Base-by-base conservation (phyloP, 2,329 filamentous ascomycete genomes). In the Aspergillus sp. region DNA sequence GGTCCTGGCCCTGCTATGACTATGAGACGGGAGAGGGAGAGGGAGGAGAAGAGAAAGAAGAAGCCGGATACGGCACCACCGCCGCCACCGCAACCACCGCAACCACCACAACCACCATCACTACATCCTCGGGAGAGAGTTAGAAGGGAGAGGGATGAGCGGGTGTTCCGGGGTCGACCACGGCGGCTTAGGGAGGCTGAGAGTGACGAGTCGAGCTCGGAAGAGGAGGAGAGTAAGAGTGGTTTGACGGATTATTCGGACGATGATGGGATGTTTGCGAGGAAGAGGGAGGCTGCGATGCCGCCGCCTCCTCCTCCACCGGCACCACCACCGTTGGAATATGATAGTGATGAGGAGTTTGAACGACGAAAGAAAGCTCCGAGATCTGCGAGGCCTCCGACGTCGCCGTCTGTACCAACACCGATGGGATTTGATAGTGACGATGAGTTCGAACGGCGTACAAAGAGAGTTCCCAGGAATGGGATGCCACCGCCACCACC, bases 1-100 rank as follows among this genome's bases (percentile, higher is more conserved):
- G 10, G n/a, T 28, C 29, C n/a, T n/a, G 36, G 10, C 11, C 27
- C 10, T 27, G 26, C n/a, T 9, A 41, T 67, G 46, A 57, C 60
- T 9, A 43, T 64, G 27, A 56, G 59, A 35, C 54, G 60, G 43
- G 56, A 64, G 38, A 46, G 37, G 11, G 50, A 53, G 42, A 60
- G 56, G 43, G 48, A 44, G 33, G 53, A 49, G 27, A 49, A 43
- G 13, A 37, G 12, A 6, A 34, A 9, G 12, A 38, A 38, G 27
- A 38, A 12, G 26, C 13, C 34, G 7, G 36, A 13, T 13, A n/a
- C 26, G 27, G n/a, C 26, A 27, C 11, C 26, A n/a, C 33, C 33
- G 33, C 33, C 33, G 7, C 19, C 33, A 7, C 33, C 33, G 7
- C 19, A 5, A 7, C 33, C 19, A 19, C 2, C 45, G 40, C 41